Percentiles rank a stretch among this genome's conserved stretches.
Conservation (phyloP, 2,329 filamentous ascomycete species). For the Didymella glomerata region DNA sequence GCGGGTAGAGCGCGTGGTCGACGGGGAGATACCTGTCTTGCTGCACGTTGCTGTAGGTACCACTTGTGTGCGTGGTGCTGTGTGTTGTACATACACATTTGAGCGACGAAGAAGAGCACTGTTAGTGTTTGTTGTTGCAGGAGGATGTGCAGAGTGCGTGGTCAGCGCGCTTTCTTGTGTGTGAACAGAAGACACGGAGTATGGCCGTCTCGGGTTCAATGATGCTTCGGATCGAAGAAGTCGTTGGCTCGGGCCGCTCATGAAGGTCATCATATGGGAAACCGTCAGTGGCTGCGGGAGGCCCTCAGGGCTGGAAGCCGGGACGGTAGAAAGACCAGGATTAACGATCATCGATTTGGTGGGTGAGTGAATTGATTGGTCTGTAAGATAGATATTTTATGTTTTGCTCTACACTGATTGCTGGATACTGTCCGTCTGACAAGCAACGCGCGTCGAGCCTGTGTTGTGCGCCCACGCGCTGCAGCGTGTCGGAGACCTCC, state of each 20-base stretch:
- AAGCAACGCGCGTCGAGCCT: conserved; percentile 2
- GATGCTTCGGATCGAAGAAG: background rate
- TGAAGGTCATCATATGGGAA: background rate
- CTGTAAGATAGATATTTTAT: background rate
- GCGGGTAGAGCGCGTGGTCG: conserved; percentile 17
- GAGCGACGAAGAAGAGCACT: background rate
- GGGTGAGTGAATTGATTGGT: conserved; percentile 1
- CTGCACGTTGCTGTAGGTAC: conserved; percentile 19
- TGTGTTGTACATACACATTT: conserved; percentile 1
- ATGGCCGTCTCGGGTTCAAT: background rate
- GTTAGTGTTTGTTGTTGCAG: background rate
- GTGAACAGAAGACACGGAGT: background rate
- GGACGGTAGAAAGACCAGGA: background rate
- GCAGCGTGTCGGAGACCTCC: background rate
- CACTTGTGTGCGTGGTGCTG: conserved; percentile 1
- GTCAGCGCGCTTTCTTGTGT: background rate
- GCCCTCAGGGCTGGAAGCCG: background rate
- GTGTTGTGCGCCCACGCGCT: conserved; percentile 5
- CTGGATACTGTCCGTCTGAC: background rate
- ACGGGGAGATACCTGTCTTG: conserved; percentile 1
- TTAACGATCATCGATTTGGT: background rate
- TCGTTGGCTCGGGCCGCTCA: background rate
- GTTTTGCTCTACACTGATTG: background rate
- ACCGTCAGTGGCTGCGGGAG: background rate
- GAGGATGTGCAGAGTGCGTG: background rate